Evolutionary conservation across 805 yeast species (phyloP), one percentile per base, ranked within the genome.

Genomic region (Metschnikowia colocasiae): DNA sequence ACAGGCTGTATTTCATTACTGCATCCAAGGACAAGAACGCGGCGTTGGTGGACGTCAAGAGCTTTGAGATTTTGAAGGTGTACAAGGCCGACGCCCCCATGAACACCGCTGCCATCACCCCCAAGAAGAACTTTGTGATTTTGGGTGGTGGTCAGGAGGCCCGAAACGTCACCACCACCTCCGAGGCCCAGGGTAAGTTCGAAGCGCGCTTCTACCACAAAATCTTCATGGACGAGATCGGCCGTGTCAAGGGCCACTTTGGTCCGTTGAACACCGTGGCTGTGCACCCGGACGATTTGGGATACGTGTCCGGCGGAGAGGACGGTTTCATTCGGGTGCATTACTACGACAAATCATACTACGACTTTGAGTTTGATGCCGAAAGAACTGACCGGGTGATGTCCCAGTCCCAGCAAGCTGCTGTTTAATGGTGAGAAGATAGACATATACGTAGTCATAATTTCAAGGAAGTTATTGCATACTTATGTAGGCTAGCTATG

Each of bases 141-240:
- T 76, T 94, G 52, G 99, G 98, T 45, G 99, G 99, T 74, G 99
- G 99, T 82, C 98, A 94, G 76, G 98, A 90, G 61, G 98, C 99
- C 34, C 83, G 90, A 69, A 95, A 91, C 67, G 99, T 94, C 63
- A 94, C 99, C 36, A 94, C 98, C n/a, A 90, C 98, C 23, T 80
- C 94, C 36, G 82, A 90, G 47, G 77, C 85, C 41, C 96, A 92
- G 69, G 99, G 99, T 74, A 88, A 88, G 64, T 94, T 94, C 68
- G 98, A 94, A 75, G 94, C 97, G 31, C 82, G 96, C 73, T 87
- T 94, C 67, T 89, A 83, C 72, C 98, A 94, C 73, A 94, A 92
- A 73, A 80, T 94, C 43, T 94, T 91, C 68, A 85, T 85, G 68
- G 98, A 92, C 64, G 98, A 92, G 69, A 83, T 94, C 56, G 99